These are phyloP conservation scores for Pyrus betulifolia DNA, from an alignment of 306 rosid genomes.

Conservation along the genomic window DNA sequence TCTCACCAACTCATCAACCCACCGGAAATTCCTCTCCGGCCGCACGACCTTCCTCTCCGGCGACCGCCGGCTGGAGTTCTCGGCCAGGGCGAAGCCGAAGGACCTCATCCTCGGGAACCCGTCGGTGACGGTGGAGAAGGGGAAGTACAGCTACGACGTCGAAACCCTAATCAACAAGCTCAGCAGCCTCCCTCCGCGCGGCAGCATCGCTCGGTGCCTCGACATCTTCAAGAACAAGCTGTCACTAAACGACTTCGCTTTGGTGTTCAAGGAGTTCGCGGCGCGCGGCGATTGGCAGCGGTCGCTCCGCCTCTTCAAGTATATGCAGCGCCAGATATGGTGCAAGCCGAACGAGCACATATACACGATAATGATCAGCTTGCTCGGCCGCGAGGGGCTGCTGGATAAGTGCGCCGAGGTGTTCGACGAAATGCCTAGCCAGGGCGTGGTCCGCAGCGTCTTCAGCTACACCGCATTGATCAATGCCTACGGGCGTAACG, in stretches of 20 bases:
- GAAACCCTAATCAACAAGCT: slow-evolving; percentile 88
- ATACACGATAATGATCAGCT: slow-evolving; percentile 72
- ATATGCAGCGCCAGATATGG: slow-evolving; percentile 98
- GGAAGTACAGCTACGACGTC: slow-evolving; percentile 87
- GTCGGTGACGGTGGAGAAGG: slow-evolving; percentile 69
- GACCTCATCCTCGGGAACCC: slow-evolving; percentile 71
- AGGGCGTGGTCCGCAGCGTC: slow-evolving; percentile 67
- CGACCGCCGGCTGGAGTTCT: slow-evolving; percentile 7
- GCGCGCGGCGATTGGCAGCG: slow-evolving; percentile 94
- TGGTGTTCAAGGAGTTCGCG: slow-evolving; percentile 94
- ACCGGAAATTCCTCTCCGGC: slow-evolving; percentile 7
- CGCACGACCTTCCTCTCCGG: slow-evolving; percentile 15
- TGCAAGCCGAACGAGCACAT: slow-evolving; percentile 94
- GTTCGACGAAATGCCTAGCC: slow-evolving; percentile 86
- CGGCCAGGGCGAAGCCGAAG: slow-evolving; percentile 46
- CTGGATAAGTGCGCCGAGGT: slow-evolving; percentile 77
- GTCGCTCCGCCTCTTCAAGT: slow-evolving; percentile 76
- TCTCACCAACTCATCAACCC: slow-evolving; percentile 3
- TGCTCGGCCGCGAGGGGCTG: slow-evolving; percentile 80
- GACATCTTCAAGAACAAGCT: slow-evolving; percentile 87
- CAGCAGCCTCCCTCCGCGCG: slow-evolving; percentile 85
- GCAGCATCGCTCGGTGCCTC: slow-evolving; percentile 93
- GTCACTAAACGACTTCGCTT: slow-evolving; percentile 79
- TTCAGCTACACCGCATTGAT: slow-evolving; percentile 83
- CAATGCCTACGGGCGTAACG: slow-evolving; percentile 92